Percentiles rank a stretch among this genome's conserved stretches.
phyloP scores from a whole-genome alignment of 2,329 filamentous ascomycete species.

The Lasiodiplodia gonubiensis region DNA sequence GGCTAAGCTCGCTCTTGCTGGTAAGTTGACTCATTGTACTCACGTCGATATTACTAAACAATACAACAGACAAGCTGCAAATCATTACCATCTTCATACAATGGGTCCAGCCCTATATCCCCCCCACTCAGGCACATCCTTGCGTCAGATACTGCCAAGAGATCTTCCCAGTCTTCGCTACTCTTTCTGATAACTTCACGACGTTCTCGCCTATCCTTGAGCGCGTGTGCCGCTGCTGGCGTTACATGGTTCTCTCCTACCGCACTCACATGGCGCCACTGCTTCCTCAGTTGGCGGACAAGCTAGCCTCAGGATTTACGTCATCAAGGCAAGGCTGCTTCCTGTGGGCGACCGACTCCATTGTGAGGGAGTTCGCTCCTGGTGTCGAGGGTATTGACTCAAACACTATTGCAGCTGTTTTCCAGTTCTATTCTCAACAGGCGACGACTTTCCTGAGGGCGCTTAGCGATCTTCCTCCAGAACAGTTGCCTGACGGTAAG shows the following conservation, averaged over 20 bases:
- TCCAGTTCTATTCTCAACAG: conserved; percentile 93
- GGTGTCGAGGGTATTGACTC: conserved; percentile 84
- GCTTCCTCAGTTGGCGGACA: conserved; percentile 83
- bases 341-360: conserved; percentile 96
- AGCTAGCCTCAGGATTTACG: conserved; percentile 83
- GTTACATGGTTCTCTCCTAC: conserved; percentile 96
- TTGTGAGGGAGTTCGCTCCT: conserved; percentile 93
- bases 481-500: conserved; percentile 74
- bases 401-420: conserved; percentile 84
- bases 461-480: conserved; percentile 80
- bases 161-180: conserved; percentile 84
- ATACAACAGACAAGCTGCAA: conserved; percentile 76
- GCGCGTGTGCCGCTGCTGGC: conserved; percentile 92
- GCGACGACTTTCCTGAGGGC: conserved; percentile 87
- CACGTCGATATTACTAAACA: conserved; percentile 27
- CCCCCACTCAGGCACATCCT: conserved; percentile 76
- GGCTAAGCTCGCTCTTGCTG: conserved; percentile 83
- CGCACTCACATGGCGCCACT: conserved; percentile 86
- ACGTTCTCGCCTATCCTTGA: conserved; percentile 88
- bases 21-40: conserved; percentile 52
- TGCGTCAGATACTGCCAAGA: conserved; percentile 97
- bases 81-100: conserved; percentile 91
- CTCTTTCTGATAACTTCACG: conserved; percentile 86
- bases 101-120: conserved; percentile 74
- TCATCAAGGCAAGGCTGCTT: conserved; percentile 92